Base-by-base conservation (phyloP, 169 alveolate genomes). In the Cryptosporidium parvum region DNA sequence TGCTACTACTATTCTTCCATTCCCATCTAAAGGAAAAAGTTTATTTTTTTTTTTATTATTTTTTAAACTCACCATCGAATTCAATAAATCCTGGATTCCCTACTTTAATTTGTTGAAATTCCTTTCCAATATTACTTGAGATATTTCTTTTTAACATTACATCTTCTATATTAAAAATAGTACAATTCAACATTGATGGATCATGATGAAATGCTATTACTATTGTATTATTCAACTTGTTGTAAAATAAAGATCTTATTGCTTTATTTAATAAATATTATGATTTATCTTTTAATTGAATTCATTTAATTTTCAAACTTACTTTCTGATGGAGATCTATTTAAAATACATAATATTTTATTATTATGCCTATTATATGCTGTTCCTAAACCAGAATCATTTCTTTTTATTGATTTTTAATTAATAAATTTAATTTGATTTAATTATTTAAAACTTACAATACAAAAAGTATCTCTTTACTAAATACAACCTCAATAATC, bases 51-150 rank as follows among this genome's bases (percentile, higher is more conserved):
- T 58, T 37, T 75, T 8, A 26, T 33, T 10, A 42, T 44, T 39
- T 31, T 37, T 26, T 18, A 52, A 33, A 80, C 89, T 59, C 42
- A 80, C 89, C 89, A 45, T 80, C 89, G 62, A 80, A 80, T 35
- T 80, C 89, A 62, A 80, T 80, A 80, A 80, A 80, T 39, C 89
- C 89, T 80, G 89, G 89, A 65, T 65, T 80, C 29, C 89, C 89
- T 44, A 80, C 75, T 39, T 80, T 80, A 26, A 80, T 65, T 62
- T 80, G 35, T 18, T 80, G 89, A 45, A 80, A 80, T 39, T 80
- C 89, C 44, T 61, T 26, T 59, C 89, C 73, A 65, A 62, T 53
- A 62, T 4, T 62, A 65, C 75, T 80, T 45, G 75, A 62, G 1
- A 80, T 29, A 45, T 59, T 80, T 44, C 75, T 80, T 26, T 80